Evolutionary conservation across 1,139 yeast genomes (phyloP), one percentile per base, ranked within the genome.

Genomic region (Williopsis jadinii): DNA sequence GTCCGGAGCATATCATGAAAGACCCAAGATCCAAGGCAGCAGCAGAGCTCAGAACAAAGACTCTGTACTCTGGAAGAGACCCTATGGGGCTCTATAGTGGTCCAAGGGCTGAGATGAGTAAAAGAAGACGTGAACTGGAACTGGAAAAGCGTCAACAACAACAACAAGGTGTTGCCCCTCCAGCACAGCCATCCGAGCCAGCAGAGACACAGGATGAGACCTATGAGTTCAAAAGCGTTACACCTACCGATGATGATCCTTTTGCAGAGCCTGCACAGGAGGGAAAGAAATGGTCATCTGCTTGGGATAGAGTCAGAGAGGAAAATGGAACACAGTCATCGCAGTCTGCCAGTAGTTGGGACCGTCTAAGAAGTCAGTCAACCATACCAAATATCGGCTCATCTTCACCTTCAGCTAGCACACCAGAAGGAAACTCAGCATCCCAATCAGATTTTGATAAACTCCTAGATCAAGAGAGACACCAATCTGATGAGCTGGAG

Each of bases 1-100:
- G 65, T 39, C 68, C 70, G 1, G 63, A 58, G 19, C 60, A 61
- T 41, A 52, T 62, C 35, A 53, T 66, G 45, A 65, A 65, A 19
- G 64, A 66, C 44, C 71, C 71, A 28, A 53, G 55, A 46, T 51
- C 50, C 2, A 51, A 54, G 40, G 50, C 58, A 29, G 60, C 62
- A 12, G 50, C 56, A 39, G 49, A 52, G 14, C 49, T 44, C 28
- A 49, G 55, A 40, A 36, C 44, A 15, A 52, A 53, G 30, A 46
- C 46, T 2, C 46, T 60, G 28, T 49, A 58, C 40, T 54, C 61
- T 30, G 64, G 62, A 31, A 60, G 63, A 36, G 68, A 65, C 44
- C 65, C 65, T 2, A 28, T 64, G 41, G 65, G 63, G 0, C 44
- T 64, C 12, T 59, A 64, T 39, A 50, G 59, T 28, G 62, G 63